A percentile compares a stretch with the other conserved stretches of the same genome.
Evolutionary conservation across 2,329 filamentous ascomycete genomes (phyloP).

Genomic region (Rosellinia necatrix): DNA sequence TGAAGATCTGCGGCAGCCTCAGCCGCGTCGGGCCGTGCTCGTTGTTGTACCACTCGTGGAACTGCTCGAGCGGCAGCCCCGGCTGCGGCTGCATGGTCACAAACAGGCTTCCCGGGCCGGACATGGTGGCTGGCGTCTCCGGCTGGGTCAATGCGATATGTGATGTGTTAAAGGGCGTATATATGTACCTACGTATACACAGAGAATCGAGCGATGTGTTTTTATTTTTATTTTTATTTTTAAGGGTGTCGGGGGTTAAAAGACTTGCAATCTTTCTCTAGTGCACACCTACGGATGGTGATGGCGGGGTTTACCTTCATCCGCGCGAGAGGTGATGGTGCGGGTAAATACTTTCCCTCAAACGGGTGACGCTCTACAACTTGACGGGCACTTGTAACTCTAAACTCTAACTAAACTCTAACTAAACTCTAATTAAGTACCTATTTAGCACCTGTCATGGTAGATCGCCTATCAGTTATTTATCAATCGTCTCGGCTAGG

Average conservation of each 20-base stretch:
- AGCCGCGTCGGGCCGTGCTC: conserved; percentile 85
- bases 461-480: too few relatives aligned
- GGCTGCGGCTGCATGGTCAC: conserved; percentile 83
- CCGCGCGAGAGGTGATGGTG: neutral
- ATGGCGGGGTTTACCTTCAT: conserved; percentile 14
- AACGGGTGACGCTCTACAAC: neutral
- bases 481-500: neutral
- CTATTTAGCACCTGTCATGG: too few relatives aligned
- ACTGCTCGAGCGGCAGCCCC: conserved; percentile 67
- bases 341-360: conserved; percentile 23
- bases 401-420: too few relatives aligned
- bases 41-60: conserved; percentile 94
- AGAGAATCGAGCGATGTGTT: too few relatives aligned
- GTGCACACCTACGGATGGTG: neutral
- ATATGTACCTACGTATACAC: too few relatives aligned
- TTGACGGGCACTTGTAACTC: too few relatives aligned
- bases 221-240: too few relatives aligned
- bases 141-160: too few relatives aligned
- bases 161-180: too few relatives aligned
- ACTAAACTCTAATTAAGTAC: too few relatives aligned
- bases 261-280: neutral
- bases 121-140: conserved; percentile 47
- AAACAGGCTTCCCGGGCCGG: conserved; percentile 72
- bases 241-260: too few relatives aligned
- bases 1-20: conserved; percentile 72